A percentile compares a stretch with the other conserved stretches of the same genome.
These are phyloP conservation scores for Trebouxia gelatinosa DNA, from an alignment of 163 green algal genomes.

Conservation along the genomic window DNA sequence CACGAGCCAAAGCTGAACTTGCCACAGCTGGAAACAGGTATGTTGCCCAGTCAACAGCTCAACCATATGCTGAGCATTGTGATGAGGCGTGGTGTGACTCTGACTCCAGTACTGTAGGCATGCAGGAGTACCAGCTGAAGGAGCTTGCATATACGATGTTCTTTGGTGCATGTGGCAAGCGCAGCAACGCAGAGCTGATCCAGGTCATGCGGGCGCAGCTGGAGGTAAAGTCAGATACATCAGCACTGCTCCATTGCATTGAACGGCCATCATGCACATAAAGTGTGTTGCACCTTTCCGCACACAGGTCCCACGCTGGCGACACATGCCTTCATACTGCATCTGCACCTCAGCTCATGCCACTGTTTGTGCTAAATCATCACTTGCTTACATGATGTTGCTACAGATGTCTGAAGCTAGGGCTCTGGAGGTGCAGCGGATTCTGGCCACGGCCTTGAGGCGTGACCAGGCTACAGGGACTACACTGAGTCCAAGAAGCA, in stretches of 20 bases:
- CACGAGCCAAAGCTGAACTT: constrained; percentile 31
- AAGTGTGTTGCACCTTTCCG: not conserved
- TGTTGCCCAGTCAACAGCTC: not conserved
- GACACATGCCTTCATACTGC: not conserved
- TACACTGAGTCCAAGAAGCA: constrained; percentile 13
- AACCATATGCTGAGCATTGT: not conserved
- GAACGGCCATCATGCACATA: not conserved
- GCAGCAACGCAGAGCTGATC: constrained; percentile 21
- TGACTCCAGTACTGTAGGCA: constrained; percentile 14
- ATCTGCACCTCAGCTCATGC: no score
- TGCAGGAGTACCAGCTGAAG: constrained; percentile 52
- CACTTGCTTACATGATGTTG: not conserved
- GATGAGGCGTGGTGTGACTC: not conserved
- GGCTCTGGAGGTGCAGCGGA: constrained; percentile 25
- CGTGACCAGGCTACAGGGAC: not conserved
- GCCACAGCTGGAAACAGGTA: constrained; percentile 29
- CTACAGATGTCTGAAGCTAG: constrained; percentile 29
- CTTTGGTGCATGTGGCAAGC: constrained; percentile 30
- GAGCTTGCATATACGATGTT: constrained; percentile 55
- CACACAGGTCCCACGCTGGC: not conserved
- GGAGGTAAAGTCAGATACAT: not conserved
- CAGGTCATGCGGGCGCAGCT: constrained; percentile 19
- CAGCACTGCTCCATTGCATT: not conserved
- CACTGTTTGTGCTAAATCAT: no score
- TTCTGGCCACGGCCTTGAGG: constrained; percentile 19